phyloP scores from a whole-genome alignment of 78 protist species.

The Pelomyxa schiedti region DNA sequence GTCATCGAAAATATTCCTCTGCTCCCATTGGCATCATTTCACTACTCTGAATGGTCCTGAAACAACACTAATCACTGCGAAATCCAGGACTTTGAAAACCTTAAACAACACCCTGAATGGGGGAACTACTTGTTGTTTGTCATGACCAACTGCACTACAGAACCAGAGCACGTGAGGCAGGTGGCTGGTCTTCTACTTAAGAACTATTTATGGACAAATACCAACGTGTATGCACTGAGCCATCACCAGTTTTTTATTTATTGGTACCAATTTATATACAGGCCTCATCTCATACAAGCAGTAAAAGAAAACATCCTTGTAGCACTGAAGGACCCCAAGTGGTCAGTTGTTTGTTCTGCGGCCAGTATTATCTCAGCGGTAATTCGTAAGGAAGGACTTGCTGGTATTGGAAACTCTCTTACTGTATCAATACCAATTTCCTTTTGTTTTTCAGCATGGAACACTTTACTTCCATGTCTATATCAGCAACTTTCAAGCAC shows the following conservation, averaged over 20 bases:
- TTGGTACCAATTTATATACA: too few relatives aligned
- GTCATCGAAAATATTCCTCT: too few relatives aligned
- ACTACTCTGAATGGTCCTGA: too few relatives aligned
- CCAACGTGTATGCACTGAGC: too few relatives aligned
- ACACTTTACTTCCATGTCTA: constrained; percentile 14
- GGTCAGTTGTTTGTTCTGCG: constrained; percentile 19
- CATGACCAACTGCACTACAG: neutral
- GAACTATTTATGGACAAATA: neutral
- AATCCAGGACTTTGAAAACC: neutral
- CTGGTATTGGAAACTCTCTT: neutral
- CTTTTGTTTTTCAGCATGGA: constrained; percentile 17
- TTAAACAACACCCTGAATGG: neutral
- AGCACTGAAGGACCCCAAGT: constrained; percentile 7
- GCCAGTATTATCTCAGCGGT: constrained; percentile 23
- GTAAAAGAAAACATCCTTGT: constrained; percentile 17
- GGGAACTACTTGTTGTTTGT: neutral
- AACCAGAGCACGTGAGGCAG: neutral
- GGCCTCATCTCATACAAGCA: too few relatives aligned
- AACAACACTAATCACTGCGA: too few relatives aligned
- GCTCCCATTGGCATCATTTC: too few relatives aligned
- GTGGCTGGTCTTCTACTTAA: neutral
- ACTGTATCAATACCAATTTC: neutral
- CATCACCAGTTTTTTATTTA: too few relatives aligned
- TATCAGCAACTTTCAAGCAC: constrained; percentile 15
- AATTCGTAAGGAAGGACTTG: constrained; percentile 13